A percentile compares a stretch with the other conserved stretches of the same genome.
Conservation (phyloP, 352 stramenopile genomes). For the Globisporangium apiculatum region DNA sequence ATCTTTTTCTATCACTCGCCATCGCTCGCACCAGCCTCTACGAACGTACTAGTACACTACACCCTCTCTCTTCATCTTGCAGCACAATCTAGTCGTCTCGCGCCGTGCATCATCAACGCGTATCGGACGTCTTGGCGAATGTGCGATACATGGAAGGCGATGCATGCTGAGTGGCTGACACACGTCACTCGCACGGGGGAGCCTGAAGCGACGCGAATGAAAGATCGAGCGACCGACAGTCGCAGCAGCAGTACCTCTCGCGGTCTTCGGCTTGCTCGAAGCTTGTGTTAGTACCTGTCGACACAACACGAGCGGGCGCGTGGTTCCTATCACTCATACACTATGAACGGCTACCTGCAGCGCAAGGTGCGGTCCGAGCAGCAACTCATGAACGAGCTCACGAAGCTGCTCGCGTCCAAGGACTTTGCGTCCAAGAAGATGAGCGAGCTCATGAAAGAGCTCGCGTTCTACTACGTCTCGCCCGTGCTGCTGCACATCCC, state of each 20-base stretch:
- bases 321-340: too few relatives aligned
- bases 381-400: slow-evolving; percentile 79
- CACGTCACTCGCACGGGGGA: neutral
- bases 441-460: slow-evolving; percentile 55
- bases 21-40: too few relatives aligned
- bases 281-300: too few relatives aligned
- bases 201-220: slow-evolving; percentile 23
- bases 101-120: too few relatives aligned
- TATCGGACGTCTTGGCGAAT: too few relatives aligned
- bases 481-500: slow-evolving; percentile 32
- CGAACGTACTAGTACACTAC: too few relatives aligned
- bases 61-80: too few relatives aligned
- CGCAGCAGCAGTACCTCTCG: too few relatives aligned
- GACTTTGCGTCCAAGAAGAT: slow-evolving; percentile 69
- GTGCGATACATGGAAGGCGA: neutral
- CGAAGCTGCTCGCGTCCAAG: slow-evolving; percentile 45
- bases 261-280: too few relatives aligned
- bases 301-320: too few relatives aligned
- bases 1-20: too few relatives aligned
- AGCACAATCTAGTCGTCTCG: too few relatives aligned
- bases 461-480: slow-evolving; percentile 72
- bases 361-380: slow-evolving; percentile 73
- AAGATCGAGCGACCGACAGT: neutral
- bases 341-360: slow-evolving; percentile 66
- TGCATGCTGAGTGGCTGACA: neutral